Evolutionary conservation across 106 monocot genomes (phyloP).

Genomic region (Dioscorea zingiberensis): DNA sequence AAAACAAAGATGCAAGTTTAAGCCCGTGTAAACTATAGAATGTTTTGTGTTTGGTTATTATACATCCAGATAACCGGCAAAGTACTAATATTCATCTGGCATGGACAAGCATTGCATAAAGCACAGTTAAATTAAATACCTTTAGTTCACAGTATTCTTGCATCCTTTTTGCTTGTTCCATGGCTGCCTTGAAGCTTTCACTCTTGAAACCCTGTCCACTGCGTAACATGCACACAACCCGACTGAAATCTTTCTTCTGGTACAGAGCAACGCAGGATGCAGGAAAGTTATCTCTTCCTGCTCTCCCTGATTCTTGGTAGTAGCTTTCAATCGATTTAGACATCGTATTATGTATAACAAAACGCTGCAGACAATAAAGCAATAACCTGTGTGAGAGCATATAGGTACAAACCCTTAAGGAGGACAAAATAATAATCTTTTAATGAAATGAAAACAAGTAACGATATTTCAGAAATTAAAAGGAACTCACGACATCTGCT

Average conservation of each 20-base stretch:
- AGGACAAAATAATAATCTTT: no score
- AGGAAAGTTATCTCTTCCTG: conserved; percentile 78
- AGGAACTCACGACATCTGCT: conserved; percentile 78
- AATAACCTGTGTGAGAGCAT: background rate
- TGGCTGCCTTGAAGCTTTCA: conserved; percentile 67
- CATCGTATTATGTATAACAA: conserved; percentile 92
- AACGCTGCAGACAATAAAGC: conserved; percentile 36
- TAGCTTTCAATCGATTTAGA: conserved; percentile 99
- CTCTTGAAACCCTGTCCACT: conserved; percentile 46
- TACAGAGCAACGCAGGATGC: conserved; percentile 76
- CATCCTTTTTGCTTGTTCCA: conserved; percentile 98
- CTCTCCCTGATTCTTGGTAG: conserved; percentile 98
- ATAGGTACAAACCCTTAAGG: no score
- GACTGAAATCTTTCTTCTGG: conserved; percentile 95
- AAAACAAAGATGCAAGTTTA: no score
- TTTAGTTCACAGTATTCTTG: conserved; percentile 86
- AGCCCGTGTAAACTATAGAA: no score
- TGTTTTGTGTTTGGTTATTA: no score
- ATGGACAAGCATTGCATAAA: background rate
- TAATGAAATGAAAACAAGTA: conserved; percentile 1
- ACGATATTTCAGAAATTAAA: background rate
- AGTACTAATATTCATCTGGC: no score
- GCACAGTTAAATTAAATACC: conserved; percentile 33
- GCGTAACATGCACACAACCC: conserved; percentile 94
- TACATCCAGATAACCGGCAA: no score